Conservation (phyloP, 768 basidiomycete genomes). For the Auricularia auricula-judae region DNA sequence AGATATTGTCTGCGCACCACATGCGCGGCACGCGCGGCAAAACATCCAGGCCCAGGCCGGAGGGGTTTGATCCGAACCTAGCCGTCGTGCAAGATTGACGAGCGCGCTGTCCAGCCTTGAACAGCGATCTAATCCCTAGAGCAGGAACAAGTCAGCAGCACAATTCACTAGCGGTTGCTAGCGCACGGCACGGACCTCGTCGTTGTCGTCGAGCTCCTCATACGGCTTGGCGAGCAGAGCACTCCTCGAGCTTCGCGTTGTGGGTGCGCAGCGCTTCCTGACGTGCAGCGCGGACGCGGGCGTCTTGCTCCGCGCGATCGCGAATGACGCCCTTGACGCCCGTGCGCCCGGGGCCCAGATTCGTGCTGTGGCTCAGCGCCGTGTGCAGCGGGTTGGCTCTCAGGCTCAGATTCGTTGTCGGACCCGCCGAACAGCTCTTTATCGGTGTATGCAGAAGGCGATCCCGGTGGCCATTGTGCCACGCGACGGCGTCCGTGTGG, state of each 20-base stretch:
- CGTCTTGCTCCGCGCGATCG: constrained; percentile 61
- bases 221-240: constrained; percentile 58
- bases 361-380: constrained; percentile 26
- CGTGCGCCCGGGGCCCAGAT: constrained; percentile 75
- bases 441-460: background rate
- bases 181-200: constrained; percentile 21
- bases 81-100: constrained; percentile 50
- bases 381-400: background rate
- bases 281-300: constrained; percentile 31
- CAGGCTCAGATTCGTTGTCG: background rate
- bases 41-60: too few species aligned
- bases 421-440: background rate
- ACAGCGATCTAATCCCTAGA: constrained; percentile 66
- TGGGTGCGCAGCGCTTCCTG: constrained; percentile 41
- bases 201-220: constrained; percentile 24
- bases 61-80: too few species aligned
- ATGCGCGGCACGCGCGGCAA: too few species aligned
- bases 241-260: constrained; percentile 47
- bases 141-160: background rate
- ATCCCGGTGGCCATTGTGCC: constrained; percentile 1
- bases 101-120: constrained; percentile 58
- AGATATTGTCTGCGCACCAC: too few species aligned
- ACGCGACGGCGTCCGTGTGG: background rate
- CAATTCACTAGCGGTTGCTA: background rate
- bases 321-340: constrained; percentile 85